Conservation (phyloP, 345 rosid genomes). For the Brassica incana region DNA sequence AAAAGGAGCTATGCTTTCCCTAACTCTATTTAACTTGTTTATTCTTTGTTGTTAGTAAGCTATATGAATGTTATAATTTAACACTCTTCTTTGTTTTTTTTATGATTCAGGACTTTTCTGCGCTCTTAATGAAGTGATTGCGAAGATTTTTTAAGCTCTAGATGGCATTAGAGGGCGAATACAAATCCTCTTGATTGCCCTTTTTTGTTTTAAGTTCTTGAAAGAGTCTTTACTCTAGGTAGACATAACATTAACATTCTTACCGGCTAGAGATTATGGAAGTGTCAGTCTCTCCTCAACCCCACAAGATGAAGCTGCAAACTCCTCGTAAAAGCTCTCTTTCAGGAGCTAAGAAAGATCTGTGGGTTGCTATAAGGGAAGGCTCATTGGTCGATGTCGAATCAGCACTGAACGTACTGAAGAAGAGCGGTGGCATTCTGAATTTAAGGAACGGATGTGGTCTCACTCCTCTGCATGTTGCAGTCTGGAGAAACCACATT, state of each 20-base stretch:
- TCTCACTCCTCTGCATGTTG: constrained; percentile 83
- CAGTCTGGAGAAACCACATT: constrained; percentile 93
- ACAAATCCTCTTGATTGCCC: neutral
- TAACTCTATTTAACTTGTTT: constrained; percentile 22
- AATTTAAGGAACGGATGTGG: constrained; percentile 77
- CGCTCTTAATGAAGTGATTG: constrained; percentile 7
- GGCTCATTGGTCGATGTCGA: constrained; percentile 90
- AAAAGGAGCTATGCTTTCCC: constrained; percentile 35
- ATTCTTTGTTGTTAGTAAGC: neutral
- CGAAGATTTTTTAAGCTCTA: constrained; percentile 1
- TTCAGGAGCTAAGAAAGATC: constrained; percentile 56
- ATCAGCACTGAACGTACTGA: constrained; percentile 55
- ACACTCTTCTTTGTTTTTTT: neutral
- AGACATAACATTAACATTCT: constrained; percentile 12
- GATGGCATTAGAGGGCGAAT: constrained; percentile 3
- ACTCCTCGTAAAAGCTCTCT: constrained; percentile 50
- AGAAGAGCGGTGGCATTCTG: constrained; percentile 82
- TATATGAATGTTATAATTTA: neutral
- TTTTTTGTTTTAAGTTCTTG: neutral
- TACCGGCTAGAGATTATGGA: constrained; percentile 46
- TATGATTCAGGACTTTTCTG: constrained; percentile 18
- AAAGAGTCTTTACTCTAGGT: constrained; percentile 9
- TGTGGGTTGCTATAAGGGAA: constrained; percentile 73
- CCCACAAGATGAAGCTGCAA: constrained; percentile 55
- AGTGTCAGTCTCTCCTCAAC: constrained; percentile 57